phyloP scores from a whole-genome alignment of 192 early-diverging fungal genomes.

The Linnemannia hyalina region DNA sequence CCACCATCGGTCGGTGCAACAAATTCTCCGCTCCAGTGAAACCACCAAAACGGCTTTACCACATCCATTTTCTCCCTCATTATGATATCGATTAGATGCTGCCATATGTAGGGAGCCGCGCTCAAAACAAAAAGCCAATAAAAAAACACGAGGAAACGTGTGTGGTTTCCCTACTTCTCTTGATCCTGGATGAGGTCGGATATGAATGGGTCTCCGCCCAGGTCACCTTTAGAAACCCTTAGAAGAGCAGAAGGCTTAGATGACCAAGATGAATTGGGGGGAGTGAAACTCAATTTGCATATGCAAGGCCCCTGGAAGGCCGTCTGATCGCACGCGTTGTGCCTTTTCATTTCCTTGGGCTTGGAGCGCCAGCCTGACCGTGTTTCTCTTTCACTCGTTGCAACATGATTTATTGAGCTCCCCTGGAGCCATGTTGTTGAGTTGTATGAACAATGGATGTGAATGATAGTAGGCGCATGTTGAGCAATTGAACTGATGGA shows the following conservation, averaged over 20 bases:
- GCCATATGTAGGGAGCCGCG: neutral
- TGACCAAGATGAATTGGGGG: neutral
- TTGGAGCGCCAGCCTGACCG: neutral
- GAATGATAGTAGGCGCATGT: too few relatives aligned
- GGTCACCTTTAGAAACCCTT: neutral
- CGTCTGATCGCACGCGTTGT: neutral
- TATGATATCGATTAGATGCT: neutral
- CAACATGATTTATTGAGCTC: neutral
- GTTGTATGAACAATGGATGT: too few relatives aligned
- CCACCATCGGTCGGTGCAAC: neutral
- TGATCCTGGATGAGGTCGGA: neutral
- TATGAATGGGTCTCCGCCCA: neutral
- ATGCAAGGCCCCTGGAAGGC: neutral
- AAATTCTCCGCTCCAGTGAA: conserved; percentile 6
- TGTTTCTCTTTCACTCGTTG: neutral
- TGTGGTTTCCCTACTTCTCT: neutral
- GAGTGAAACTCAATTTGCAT: neutral
- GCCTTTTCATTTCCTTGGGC: neutral
- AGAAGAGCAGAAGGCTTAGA: neutral
- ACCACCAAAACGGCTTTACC: neutral
- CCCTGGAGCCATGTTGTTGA: neutral
- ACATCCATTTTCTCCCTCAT: neutral
- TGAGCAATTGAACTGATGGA: too few relatives aligned
- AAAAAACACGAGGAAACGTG: neutral
- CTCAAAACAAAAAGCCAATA: neutral